Percentiles rank a stretch among this genome's conserved stretches.
phyloP scores from a whole-genome alignment of 1,139 yeast species.

The Nadsonia starkeyi-henricii region DNA sequence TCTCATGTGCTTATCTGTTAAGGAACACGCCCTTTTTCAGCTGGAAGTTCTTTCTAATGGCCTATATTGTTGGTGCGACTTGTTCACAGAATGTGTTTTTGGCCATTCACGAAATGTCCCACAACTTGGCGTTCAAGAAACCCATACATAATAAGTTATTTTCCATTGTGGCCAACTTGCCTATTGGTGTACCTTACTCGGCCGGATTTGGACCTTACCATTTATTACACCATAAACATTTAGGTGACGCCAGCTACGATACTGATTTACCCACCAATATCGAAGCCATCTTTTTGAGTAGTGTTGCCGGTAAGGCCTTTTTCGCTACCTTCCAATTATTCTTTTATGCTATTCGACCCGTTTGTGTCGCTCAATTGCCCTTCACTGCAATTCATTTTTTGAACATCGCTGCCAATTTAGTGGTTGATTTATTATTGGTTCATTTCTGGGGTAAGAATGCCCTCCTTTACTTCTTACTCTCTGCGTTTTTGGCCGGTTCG shows the following conservation, averaged over 20 bases:
- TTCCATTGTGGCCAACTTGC: constrained; percentile 64
- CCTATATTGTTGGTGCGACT: constrained; percentile 77
- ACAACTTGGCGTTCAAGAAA: constrained; percentile 70
- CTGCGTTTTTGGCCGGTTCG: constrained; percentile 82
- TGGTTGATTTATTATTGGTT: constrained; percentile 44
- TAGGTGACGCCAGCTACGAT: constrained; percentile 77
- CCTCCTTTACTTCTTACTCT: constrained; percentile 50
- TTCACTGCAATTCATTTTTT: constrained; percentile 63
- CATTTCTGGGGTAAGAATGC: constrained; percentile 50
- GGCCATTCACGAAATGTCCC: constrained; percentile 80
- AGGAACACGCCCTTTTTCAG: constrained; percentile 41
- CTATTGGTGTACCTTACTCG: constrained; percentile 80
- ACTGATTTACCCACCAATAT: constrained; percentile 74
- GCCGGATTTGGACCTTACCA: constrained; percentile 91
- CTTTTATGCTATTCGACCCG: constrained; percentile 81
- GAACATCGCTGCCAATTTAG: constrained; percentile 48
- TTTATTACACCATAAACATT: constrained; percentile 76
- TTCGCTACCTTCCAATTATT: constrained; percentile 83
- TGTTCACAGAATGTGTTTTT: constrained; percentile 70
- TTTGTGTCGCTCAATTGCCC: constrained; percentile 64
- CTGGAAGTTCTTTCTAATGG: constrained; percentile 43
- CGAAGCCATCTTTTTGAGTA: constrained; percentile 63
- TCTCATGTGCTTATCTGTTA: constrained; percentile 45
- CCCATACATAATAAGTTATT: constrained; percentile 67
- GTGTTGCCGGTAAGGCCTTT: constrained; percentile 74